These are phyloP conservation scores for Metroxylon sagu DNA, from an alignment of 176 grass and related monocot species.

Conservation along the genomic window DNA sequence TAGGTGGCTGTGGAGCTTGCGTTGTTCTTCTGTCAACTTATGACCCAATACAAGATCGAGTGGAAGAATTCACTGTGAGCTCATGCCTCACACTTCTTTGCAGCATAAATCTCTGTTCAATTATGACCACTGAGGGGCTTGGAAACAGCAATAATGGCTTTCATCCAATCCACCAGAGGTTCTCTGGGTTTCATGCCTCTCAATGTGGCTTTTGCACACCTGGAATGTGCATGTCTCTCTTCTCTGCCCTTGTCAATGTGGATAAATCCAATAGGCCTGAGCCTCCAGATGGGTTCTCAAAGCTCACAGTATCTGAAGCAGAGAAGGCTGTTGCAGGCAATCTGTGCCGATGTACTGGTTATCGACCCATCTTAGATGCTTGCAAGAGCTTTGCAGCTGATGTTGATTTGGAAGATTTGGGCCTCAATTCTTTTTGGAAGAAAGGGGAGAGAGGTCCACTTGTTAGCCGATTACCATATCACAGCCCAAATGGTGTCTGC, in stretches of 20 bases:
- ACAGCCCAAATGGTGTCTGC: constrained; percentile 32
- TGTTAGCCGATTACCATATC: constrained; percentile 42
- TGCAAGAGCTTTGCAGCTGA: constrained; percentile 94
- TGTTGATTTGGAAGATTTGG: constrained; percentile 85
- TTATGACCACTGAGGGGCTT: constrained; percentile 75
- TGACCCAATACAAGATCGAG: constrained; percentile 41
- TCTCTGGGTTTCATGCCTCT: constrained; percentile 81
- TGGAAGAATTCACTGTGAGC: constrained; percentile 34
- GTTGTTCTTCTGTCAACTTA: constrained; percentile 73
- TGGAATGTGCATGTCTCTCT: constrained; percentile 91
- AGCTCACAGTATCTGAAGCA: constrained; percentile 49
- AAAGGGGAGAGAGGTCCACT: constrained; percentile 35
- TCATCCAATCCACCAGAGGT: constrained; percentile 56
- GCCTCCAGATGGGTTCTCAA: constrained; percentile 48
- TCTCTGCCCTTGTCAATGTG: constrained; percentile 50
- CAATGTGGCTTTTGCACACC: constrained; percentile 95
- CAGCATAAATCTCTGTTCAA: constrained; percentile 46
- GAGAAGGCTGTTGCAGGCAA: constrained; percentile 66
- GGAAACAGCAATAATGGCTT: constrained; percentile 31
- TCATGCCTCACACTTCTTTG: constrained; percentile 67
- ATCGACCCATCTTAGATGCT: constrained; percentile 73
- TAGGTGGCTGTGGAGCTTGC: constrained; percentile 91
- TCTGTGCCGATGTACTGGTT: constrained; percentile 89
- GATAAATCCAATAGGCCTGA: constrained; percentile 18
- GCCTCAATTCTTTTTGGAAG: constrained; percentile 77